phyloP scores from a whole-genome alignment of 441 rosid species.

The Eugenia klotzschiana region DNA sequence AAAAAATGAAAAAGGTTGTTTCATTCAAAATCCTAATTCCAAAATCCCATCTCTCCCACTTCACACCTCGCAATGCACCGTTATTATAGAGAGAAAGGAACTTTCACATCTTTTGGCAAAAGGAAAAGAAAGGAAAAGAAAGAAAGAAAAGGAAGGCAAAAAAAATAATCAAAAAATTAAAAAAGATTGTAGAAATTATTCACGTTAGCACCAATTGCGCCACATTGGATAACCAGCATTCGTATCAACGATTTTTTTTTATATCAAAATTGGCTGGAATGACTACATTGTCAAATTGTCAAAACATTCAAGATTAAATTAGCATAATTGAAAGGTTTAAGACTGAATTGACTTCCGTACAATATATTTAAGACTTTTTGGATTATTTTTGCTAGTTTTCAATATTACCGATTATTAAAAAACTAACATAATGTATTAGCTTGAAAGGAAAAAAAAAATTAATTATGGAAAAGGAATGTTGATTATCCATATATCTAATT shows the following conservation, averaged over 20 bases:
- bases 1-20: background rate
- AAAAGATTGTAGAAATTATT: no score
- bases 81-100: no score
- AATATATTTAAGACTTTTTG: background rate
- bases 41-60: background rate
- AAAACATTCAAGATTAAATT: background rate
- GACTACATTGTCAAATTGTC: background rate
- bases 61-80: accelerated
- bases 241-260: background rate
- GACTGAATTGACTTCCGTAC: background rate
- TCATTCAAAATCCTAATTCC: background rate
- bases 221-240: background rate
- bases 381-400: background rate
- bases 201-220: no score
- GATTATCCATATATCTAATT: background rate
- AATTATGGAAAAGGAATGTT: no score
- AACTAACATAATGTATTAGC: no score
- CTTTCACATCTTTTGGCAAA: no score
- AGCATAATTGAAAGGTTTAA: background rate
- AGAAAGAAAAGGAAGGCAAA: no score
- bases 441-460: background rate
- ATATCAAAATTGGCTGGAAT: background rate
- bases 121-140: no score
- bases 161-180: no score
- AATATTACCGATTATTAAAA: no score